These are phyloP conservation scores for Cercophora samala DNA, from an alignment of 495 filamentous ascomycete genomes.

Conservation along the genomic window DNA sequence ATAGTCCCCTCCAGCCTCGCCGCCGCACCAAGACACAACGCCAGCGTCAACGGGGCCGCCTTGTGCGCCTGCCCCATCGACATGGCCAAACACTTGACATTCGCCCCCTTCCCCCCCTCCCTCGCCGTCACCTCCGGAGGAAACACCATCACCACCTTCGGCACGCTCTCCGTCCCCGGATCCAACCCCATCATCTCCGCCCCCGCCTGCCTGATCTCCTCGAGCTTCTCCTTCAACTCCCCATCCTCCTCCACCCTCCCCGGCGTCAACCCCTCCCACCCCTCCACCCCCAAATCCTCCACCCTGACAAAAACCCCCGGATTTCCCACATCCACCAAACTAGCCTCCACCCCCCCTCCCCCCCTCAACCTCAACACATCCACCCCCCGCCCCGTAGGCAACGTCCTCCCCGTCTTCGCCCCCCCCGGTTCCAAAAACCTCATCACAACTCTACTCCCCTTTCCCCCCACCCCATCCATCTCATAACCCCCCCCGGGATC, in stretches of 20 bases:
- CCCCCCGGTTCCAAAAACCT: conserved; percentile 66
- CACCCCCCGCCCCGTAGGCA: conserved; percentile 60
- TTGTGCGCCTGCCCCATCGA: conserved; percentile 60
- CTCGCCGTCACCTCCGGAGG: conserved; percentile 22
- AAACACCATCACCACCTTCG: conserved; percentile 64
- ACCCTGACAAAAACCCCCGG: conserved; percentile 63
- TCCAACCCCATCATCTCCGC: conserved; percentile 63
- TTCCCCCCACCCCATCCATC: conserved; percentile 67
- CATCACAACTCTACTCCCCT: conserved; percentile 53
- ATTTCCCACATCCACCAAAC: conserved; percentile 59
- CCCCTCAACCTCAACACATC: conserved; percentile 53
- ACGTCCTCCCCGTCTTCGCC: conserved; percentile 60
- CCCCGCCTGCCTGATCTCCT: conserved; percentile 58
- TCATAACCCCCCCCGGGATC: conserved; percentile 51
- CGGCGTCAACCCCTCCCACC: conserved; percentile 47
- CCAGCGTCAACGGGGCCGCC: conserved; percentile 60
- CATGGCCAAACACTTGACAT: conserved; percentile 49
- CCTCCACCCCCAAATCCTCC: conserved; percentile 46
- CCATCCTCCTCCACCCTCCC: conserved; percentile 49
- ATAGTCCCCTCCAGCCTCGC: conserved; percentile 50
- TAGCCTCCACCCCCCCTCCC: conserved; percentile 51
- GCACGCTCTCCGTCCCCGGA: conserved; percentile 55
- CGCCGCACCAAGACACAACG: conserved; percentile 60
- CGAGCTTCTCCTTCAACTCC: conserved; percentile 50
- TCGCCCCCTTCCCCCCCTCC: conserved; percentile 22